phyloP scores from a whole-genome alignment of 192 early-diverging fungal species.

The Obelidium mucronatum region DNA sequence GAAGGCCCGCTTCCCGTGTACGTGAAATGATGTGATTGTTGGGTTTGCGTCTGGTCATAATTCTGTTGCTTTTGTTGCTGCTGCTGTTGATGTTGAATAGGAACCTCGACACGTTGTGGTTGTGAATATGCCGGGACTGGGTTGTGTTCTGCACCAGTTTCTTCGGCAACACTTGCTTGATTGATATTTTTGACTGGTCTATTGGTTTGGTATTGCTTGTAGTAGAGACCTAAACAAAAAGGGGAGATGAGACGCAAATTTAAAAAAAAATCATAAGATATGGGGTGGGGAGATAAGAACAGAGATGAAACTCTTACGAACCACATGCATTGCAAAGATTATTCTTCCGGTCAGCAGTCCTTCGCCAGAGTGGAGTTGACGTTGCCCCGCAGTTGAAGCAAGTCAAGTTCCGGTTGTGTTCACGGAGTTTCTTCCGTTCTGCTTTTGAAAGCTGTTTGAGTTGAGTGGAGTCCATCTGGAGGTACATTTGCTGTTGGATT shows the following conservation, averaged over 20 bases:
- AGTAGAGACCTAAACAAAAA: constrained; percentile 52
- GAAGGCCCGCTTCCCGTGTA: background rate
- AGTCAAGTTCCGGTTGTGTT: constrained; percentile 49
- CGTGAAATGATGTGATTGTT: background rate
- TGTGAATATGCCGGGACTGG: constrained; percentile 5
- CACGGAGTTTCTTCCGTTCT: constrained; percentile 49
- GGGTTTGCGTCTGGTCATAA: background rate
- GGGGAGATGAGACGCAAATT: too few relatives aligned
- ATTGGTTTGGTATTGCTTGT: constrained; percentile 55
- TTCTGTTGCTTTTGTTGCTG: background rate
- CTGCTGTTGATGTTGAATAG: background rate
- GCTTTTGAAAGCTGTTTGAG: constrained; percentile 43
- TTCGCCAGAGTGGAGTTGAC: constrained; percentile 78
- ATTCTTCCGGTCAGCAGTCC: constrained; percentile 76
- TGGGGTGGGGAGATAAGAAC: background rate
- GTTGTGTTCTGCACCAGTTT: background rate
- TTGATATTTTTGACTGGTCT: constrained; percentile 41
- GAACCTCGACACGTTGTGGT: too few relatives aligned
- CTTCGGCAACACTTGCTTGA: background rate
- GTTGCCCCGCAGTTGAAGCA: constrained; percentile 79
- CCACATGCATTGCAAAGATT: constrained; percentile 91
- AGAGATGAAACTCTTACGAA: constrained; percentile 45
- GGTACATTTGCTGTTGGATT: constrained; percentile 15
- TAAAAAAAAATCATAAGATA: background rate
- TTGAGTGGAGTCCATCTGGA: constrained; percentile 27